phyloP scores from a whole-genome alignment of 2,329 filamentous ascomycete genomes.

The Paraphoma chrysanthemicola region DNA sequence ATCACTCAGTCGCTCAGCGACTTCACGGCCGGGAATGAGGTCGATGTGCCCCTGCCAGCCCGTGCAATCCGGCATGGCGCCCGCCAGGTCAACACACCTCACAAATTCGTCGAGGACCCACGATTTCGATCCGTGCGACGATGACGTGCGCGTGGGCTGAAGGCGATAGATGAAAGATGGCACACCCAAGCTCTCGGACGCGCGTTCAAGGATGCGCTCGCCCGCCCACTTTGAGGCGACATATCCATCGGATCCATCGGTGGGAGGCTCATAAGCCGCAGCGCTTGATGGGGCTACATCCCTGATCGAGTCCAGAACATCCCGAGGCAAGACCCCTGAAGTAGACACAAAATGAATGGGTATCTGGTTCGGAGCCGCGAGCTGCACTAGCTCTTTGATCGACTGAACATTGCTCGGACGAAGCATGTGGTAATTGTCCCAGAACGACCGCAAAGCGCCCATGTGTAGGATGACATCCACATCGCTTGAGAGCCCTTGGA shows the following conservation, averaged over 20 bases:
- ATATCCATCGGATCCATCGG: slow-evolving; percentile 45
- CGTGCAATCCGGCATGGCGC: too few species aligned
- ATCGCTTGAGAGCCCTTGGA: slow-evolving; percentile 30
- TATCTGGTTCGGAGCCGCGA: slow-evolving; percentile 5
- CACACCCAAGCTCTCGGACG: background rate
- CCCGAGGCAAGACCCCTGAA: background rate
- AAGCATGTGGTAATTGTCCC: slow-evolving; percentile 29
- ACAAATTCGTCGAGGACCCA: too few species aligned
- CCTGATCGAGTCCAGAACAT: background rate
- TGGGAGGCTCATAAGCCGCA: slow-evolving; percentile 19
- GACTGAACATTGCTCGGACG: slow-evolving; percentile 27
- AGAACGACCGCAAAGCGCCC: slow-evolving; percentile 24
- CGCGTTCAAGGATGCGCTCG: slow-evolving; percentile 45
- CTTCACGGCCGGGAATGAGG: too few species aligned
- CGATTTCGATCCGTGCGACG: too few species aligned
- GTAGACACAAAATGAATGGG: slow-evolving; percentile 22
- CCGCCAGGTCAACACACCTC: too few species aligned
- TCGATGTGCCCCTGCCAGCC: too few species aligned
- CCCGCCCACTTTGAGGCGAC: slow-evolving; percentile 49
- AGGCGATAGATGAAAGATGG: slow-evolving; percentile 6
- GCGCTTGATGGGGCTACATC: background rate
- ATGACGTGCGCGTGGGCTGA: too few species aligned
- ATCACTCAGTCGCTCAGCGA: too few species aligned
- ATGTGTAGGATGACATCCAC: slow-evolving; percentile 42
- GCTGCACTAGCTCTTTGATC: slow-evolving; percentile 4